These are phyloP conservation scores for Kuraishia hungarica DNA, from an alignment of 805 yeast species.

Conservation along the genomic window DNA sequence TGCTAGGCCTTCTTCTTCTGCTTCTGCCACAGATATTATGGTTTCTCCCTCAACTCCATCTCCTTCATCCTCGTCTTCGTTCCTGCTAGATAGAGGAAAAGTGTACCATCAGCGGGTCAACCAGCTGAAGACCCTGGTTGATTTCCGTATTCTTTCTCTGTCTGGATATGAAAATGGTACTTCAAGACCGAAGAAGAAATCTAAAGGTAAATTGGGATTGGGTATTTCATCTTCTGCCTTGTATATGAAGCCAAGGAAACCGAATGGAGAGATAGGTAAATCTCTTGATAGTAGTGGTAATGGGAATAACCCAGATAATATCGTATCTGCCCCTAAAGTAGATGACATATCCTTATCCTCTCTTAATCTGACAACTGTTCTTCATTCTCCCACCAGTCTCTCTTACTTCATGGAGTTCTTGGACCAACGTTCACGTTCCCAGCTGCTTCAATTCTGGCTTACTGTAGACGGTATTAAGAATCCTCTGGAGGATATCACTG, in stretches of 20 bases:
- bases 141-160: conserved; percentile 9
- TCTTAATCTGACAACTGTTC: background rate
- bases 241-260: background rate
- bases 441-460: conserved; percentile 54
- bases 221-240: background rate
- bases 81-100: conserved; percentile 5
- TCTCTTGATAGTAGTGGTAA: background rate
- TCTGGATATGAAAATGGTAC: background rate
- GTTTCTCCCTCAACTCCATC: background rate
- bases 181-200: background rate
- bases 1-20: background rate
- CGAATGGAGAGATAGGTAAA: background rate
- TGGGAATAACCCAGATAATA: background rate
- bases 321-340: background rate
- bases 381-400: conserved; percentile 22
- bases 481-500: conserved; percentile 50
- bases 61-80: background rate
- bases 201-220: conserved; percentile 5
- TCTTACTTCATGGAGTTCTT: conserved; percentile 46
- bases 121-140: conserved; percentile 12
- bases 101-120: conserved; percentile 13
- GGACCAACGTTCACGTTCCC: conserved; percentile 38
- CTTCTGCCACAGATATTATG: background rate
- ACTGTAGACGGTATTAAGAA: conserved; percentile 61
- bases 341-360: background rate